These are phyloP conservation scores for Mycena galericulata DNA, from an alignment of 768 basidiomycete genomes.

Conservation along the genomic window DNA sequence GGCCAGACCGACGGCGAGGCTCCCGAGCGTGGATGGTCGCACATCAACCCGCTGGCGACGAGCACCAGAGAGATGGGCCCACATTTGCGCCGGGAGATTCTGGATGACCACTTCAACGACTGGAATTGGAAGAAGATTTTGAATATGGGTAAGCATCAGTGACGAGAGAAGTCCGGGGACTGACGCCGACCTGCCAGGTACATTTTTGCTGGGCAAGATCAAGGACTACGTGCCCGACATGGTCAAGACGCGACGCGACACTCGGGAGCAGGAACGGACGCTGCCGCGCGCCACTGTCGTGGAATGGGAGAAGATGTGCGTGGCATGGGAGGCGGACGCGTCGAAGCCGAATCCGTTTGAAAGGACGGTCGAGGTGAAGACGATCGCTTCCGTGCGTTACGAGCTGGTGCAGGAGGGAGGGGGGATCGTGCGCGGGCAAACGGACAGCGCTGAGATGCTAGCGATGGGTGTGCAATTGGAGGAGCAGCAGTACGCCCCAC, in stretches of 20 bases:
- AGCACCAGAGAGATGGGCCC: too few species aligned
- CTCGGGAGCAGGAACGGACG: background rate
- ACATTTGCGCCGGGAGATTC: too few species aligned
- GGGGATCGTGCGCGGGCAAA: background rate
- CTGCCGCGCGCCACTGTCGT: background rate
- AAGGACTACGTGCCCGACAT: background rate
- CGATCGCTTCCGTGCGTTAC: background rate
- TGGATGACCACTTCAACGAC: conserved; percentile 13
- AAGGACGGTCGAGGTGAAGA: background rate
- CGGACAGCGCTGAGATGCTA: conserved; percentile 8
- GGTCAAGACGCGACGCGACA: background rate
- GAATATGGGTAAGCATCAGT: background rate
- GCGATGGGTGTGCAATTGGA: conserved; percentile 1
- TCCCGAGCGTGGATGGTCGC: conserved; percentile 47
- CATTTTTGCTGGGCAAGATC: too few species aligned
- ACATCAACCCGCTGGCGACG: too few species aligned
- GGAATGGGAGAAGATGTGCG: background rate
- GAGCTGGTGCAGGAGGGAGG: conserved; percentile 9
- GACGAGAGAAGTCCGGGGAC: too few species aligned
- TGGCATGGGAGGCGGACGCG: background rate
- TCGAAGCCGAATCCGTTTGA: background rate
- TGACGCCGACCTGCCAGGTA: too few species aligned
- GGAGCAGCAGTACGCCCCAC: background rate
- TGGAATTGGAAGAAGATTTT: background rate
- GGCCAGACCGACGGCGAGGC: conserved; percentile 52